Percentiles rank a stretch among this genome's conserved stretches.
Conservation (phyloP, 2,329 filamentous ascomycete genomes). For the Aureobasidium lini region DNA sequence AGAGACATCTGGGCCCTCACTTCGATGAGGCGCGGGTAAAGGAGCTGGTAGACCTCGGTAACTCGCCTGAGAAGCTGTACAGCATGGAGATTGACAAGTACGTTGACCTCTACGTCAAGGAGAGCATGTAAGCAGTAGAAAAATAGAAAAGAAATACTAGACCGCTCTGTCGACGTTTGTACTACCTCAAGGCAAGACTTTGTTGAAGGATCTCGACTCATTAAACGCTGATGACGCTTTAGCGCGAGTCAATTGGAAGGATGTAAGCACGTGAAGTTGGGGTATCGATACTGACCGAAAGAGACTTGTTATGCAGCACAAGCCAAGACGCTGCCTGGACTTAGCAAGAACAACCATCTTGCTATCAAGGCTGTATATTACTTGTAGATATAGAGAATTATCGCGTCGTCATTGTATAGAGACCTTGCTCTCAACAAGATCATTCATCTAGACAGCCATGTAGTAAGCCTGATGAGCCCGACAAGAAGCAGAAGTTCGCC, state of each 20-base stretch:
- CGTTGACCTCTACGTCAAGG: conserved; percentile 72
- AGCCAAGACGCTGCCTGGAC: neutral
- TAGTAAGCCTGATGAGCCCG: no score
- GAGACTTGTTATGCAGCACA: neutral
- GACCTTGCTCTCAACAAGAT: no score
- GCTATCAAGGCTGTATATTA: no score
- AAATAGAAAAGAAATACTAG: neutral
- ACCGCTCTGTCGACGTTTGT: neutral
- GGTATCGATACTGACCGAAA: neutral
- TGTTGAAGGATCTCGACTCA: neutral
- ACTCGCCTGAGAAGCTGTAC: conserved; percentile 69
- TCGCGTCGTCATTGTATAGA: no score
- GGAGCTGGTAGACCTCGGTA: conserved; percentile 72
- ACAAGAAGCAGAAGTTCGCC: no score
- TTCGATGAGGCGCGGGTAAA: conserved; percentile 70
- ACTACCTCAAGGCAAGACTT: neutral
- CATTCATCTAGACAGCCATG: no score
- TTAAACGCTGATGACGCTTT: neutral
- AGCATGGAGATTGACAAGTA: conserved; percentile 83
- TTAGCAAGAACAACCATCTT: neutral
- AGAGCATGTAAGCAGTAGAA: conserved; percentile 22
- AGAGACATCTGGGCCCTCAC: conserved; percentile 82
- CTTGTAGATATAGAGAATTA: no score
- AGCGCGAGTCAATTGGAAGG: neutral
- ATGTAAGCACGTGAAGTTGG: neutral